Evolutionary conservation across 2,329 filamentous ascomycete species (phyloP).

Genomic region (Pseudopyrenochaeta lycopersici): DNA sequence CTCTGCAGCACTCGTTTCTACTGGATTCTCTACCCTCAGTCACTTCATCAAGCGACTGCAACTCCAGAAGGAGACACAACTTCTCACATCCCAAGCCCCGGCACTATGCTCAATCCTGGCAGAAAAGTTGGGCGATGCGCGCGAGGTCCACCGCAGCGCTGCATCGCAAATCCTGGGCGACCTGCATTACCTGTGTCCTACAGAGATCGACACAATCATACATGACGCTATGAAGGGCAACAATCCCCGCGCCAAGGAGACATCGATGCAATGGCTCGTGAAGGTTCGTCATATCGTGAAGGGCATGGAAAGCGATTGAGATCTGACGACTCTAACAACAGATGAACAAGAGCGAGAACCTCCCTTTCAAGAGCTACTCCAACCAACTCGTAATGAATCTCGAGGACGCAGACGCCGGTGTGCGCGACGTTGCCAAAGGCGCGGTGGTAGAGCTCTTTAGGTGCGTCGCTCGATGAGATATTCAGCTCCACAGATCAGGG

Average conservation of each 20-base stretch:
- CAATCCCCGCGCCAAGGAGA: conserved; percentile 85
- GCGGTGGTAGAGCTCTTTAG: conserved; percentile 88
- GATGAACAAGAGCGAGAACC: conserved; percentile 81
- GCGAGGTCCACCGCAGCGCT: conserved; percentile 81
- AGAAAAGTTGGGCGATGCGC: conserved; percentile 86
- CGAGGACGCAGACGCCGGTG: conserved; percentile 88
- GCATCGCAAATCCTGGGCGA: conserved; percentile 80
- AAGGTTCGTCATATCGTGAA: conserved; percentile 60
- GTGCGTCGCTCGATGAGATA: conserved; percentile 54
- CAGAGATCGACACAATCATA: conserved; percentile 81
- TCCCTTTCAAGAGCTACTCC: conserved; percentile 86
- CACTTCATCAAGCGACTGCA: conserved; percentile 87
- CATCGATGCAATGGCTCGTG: conserved; percentile 83
- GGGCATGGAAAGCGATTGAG: neutral
- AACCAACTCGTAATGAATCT: conserved; percentile 83
- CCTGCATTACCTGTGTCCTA: conserved; percentile 73
- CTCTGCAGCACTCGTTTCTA: conserved; percentile 75
- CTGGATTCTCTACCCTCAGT: conserved; percentile 86
- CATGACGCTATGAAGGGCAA: conserved; percentile 80
- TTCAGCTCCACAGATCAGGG: neutral
- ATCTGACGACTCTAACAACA: conserved; percentile 47
- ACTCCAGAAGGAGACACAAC: conserved; percentile 80
- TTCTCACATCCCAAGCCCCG: conserved; percentile 73
- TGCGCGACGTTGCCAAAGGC: conserved; percentile 83
- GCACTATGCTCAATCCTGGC: conserved; percentile 78